A percentile compares a stretch with the other conserved stretches of the same genome.
Evolutionary conservation across 2,329 filamentous ascomycete genomes (phyloP).

Genomic region (Nemania bipapillata): DNA sequence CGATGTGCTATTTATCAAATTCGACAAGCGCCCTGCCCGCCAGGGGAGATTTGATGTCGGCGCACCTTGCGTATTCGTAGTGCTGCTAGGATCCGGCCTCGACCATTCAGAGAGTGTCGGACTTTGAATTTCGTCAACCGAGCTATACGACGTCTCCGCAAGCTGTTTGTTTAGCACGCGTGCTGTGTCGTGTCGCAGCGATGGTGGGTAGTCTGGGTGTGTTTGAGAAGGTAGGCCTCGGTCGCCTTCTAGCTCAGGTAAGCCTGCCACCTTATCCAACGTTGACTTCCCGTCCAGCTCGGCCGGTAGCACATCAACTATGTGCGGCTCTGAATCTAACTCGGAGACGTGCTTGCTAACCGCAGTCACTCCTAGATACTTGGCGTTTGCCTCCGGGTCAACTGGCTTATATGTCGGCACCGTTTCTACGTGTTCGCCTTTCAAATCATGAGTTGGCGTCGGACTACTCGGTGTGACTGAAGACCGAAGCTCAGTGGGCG

Average conservation of each 20-base stretch:
- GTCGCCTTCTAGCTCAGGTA: slow-evolving; percentile 28
- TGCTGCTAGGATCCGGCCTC: neutral
- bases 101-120: neutral
- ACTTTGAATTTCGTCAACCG: neutral
- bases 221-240: slow-evolving; percentile 17
- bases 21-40: neutral
- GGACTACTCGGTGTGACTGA: neutral
- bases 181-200: slow-evolving; percentile 3
- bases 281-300: slow-evolving; percentile 23
- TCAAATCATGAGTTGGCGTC: slow-evolving; percentile 3
- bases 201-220: slow-evolving; percentile 29
- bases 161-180: slow-evolving; percentile 11
- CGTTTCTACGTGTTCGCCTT: neutral
- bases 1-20: neutral
- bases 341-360: slow-evolving; percentile 1
- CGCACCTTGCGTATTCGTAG: neutral
- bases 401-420: neutral
- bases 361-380: slow-evolving; percentile 7
- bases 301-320: neutral
- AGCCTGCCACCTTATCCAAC: neutral
- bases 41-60: neutral
- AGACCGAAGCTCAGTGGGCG: neutral
- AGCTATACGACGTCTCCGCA: slow-evolving; percentile 12
- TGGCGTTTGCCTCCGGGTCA: slow-evolving; percentile 23
- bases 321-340: slow-evolving; percentile 17